Evolutionary conservation across 1,284 basidiomycete species (phyloP), one percentile per base, ranked within the genome.

Genomic region (Pterula multifida): DNA sequence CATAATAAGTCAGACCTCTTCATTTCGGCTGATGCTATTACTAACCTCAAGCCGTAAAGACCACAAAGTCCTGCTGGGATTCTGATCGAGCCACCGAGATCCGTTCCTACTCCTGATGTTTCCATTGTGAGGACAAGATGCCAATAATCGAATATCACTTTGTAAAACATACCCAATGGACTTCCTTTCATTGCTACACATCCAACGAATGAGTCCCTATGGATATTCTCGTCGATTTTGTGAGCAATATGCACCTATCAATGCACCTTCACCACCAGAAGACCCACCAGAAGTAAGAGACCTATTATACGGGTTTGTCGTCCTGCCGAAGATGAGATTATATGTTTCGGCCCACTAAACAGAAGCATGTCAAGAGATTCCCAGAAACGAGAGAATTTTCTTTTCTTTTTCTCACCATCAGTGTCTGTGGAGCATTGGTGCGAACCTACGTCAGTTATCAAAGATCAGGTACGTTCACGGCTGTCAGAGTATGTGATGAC

Each of bases 231-330:
- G 19, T 47, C 28, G 6, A 32, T 32, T 6, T 6, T 15, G 15
- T 6, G 15, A 32, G 6, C 28, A 15, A 32, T 32, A 32, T 15
- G 6, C 15, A 47, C 45, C 45, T 32, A 84, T 63, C 48, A 85
- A 62, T 2, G 81, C 79, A 39, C 79, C 76, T 62, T 86, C 83
- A 28, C 80, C 80, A 26, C 80, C 80, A 45, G 71, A 75, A 45
- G 72, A 75, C 12, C 80, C 80, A 3, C 80, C 80, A 1, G 73
- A 63, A 9, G 73, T 72, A n/a, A 77, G 65, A 57, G 63, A 62
- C 13, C 70, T 68, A 55, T 68, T 68, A 49, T 79, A 62, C 0
- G 72, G 72, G 52, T 72, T 75, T 35, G 60, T 52, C 2, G 73
- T 75, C 36, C 68, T 64, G 4, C 70, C 72, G 57, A 66, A 74